Evolutionary conservation across 352 stramenopile genomes (phyloP), one percentile per base, ranked within the genome.

Genomic region (Globisporangium apiculatum): DNA sequence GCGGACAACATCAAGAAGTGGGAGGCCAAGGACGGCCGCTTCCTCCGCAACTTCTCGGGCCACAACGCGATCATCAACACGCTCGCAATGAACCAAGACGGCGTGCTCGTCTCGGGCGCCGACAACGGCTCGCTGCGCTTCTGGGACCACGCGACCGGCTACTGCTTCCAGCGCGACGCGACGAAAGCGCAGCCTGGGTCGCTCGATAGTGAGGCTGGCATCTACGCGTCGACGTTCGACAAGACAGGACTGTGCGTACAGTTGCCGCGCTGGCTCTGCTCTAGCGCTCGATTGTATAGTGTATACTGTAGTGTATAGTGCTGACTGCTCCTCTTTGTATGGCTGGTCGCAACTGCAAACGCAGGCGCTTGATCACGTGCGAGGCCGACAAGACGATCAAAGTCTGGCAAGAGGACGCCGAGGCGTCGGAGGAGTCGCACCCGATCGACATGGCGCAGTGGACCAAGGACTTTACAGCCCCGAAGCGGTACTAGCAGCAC

Each of bases 341-440:
- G 49, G 37, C 62, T 15, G 3, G 36, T 57, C 3, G 24, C 24
- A 31, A 31, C 35, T 47, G 46, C 5, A 38, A 12, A 4, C 2
- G 17, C 49, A 99, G 94, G 51, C 89, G 98, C 24, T 86, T 99
- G 31, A 97, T 99, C 65, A 99, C 97, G 15, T 97, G 95, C 58
- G 97, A 99, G 71, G 97, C 96, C 0, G 98, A 99, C 77, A 99
- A 99, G 77, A 98, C 94, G 3, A 98, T 99, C 69, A 99, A 99
- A 65, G 97, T 99, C 61, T 99, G 96, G 96, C 95, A 98, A 59
- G 92, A 98, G 64, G 95, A 99, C 65, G 72, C 87, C 18, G 77
- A 91, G 7, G 96, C 97, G 0, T 98, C 89, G n/a, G 89, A 97
- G 54, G 84, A 99, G 59, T 95, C 83, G 43, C 86, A 99, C 68